These are phyloP conservation scores for Polygonum aviculare DNA, from an alignment of 148 eudicot species.

Conservation along the genomic window DNA sequence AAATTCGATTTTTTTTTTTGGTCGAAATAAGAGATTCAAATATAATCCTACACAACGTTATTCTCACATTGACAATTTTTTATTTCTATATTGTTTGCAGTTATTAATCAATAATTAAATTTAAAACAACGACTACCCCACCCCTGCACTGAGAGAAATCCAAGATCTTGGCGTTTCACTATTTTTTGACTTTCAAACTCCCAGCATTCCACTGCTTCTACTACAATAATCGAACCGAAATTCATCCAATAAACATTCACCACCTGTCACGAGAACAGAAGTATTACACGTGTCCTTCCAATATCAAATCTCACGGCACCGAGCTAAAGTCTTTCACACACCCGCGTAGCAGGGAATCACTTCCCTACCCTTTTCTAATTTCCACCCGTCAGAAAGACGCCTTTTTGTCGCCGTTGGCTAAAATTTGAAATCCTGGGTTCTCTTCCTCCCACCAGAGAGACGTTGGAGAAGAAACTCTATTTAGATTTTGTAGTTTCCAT, in stretches of 20 bases:
- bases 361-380: neutral
- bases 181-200: slow-evolving; percentile 5
- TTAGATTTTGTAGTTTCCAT: slow-evolving; percentile 13
- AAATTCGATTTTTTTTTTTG: too few relatives aligned
- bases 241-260: neutral
- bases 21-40: too few relatives aligned
- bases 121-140: neutral
- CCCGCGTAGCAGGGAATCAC: slow-evolving; percentile 9
- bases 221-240: neutral
- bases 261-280: neutral
- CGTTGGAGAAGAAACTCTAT: slow-evolving; percentile 41
- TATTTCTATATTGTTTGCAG: neutral
- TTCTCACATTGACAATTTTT: neutral
- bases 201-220: neutral
- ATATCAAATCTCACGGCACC: neutral
- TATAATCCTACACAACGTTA: neutral
- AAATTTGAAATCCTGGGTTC: slow-evolving; percentile 36
- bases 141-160: neutral
- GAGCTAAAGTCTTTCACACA: neutral
- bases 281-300: neutral
- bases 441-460: slow-evolving; percentile 46
- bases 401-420: slow-evolving; percentile 23
- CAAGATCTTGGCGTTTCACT: slow-evolving; percentile 6
- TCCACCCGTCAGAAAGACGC: slow-evolving; percentile 6
- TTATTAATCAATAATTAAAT: neutral